These are phyloP conservation scores for Sordaria brevicollis DNA, from an alignment of 495 filamentous ascomycete species.

Conservation along the genomic window DNA sequence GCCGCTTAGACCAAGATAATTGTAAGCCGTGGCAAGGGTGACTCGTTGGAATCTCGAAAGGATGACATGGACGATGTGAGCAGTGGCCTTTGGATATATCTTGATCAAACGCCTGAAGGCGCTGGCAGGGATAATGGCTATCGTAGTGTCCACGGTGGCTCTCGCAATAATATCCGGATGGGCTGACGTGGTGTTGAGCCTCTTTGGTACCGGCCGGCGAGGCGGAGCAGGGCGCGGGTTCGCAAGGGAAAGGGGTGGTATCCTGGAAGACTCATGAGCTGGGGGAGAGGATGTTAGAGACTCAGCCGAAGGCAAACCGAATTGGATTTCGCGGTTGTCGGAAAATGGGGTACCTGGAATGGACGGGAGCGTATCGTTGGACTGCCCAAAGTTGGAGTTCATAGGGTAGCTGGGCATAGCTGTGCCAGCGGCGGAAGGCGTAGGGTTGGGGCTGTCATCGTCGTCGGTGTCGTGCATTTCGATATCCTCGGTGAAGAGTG, in stretches of 20 bases:
- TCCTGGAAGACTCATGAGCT: conserved; percentile 24
- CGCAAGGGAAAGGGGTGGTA: conserved; percentile 70
- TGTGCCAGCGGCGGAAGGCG: conserved; percentile 3
- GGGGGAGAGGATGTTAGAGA: conserved; percentile 10
- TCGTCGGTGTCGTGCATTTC: conserved; percentile 59
- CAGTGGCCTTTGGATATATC: conserved; percentile 90
- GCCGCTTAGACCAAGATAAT: conserved; percentile 81
- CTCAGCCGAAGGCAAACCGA: conserved; percentile 14
- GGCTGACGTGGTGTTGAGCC: conserved; percentile 57
- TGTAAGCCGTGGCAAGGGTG: conserved; percentile 85
- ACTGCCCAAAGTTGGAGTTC: conserved; percentile 37
- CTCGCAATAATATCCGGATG: conserved; percentile 95
- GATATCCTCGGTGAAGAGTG: conserved; percentile 91
- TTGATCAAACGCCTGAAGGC: conserved; percentile 90
- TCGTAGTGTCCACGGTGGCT: conserved; percentile 95
- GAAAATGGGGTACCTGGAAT: conserved; percentile 23
- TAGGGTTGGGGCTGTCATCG: conserved; percentile 30
- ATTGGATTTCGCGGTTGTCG: conserved; percentile 17
- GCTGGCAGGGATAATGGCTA: conserved; percentile 94
- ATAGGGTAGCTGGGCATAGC: conserved; percentile 25
- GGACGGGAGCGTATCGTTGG: conserved; percentile 24
- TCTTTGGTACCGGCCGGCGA: conserved; percentile 27
- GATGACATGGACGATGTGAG: conserved; percentile 96
- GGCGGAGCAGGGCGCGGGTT: conserved; percentile 19
- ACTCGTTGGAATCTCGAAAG: conserved; percentile 88